phyloP scores from a whole-genome alignment of 129 eudicot species.

The Pseudognaphalium luteoalbum region DNA sequence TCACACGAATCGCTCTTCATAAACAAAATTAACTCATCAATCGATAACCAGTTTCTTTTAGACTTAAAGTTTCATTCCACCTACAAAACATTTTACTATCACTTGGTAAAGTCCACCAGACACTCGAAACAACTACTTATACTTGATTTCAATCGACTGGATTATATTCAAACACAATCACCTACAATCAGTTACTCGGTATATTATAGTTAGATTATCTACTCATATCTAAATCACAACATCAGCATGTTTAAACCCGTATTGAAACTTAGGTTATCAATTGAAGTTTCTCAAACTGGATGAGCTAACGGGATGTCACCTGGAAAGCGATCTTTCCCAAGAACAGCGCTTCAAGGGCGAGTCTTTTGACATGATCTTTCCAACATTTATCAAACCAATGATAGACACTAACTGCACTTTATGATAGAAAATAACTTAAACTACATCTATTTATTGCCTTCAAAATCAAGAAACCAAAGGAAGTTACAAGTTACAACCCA shows the following conservation, averaged over 20 bases:
- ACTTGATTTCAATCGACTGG: neutral
- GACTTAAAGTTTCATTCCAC: neutral
- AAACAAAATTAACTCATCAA: neutral
- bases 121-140: neutral
- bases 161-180: neutral
- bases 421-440: neutral
- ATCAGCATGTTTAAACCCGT: neutral
- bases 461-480: slow-evolving; percentile 22
- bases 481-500: neutral
- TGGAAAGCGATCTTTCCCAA: neutral
- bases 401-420: neutral
- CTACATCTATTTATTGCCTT: slow-evolving; percentile 29
- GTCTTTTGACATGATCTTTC: neutral
- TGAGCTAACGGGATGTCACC: neutral
- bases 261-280: neutral
- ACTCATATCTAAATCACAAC: too few species aligned
- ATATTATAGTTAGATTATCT: too few species aligned
- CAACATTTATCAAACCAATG: neutral
- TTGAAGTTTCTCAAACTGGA: neutral
- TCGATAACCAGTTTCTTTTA: neutral
- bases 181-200: neutral
- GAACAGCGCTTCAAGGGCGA: neutral
- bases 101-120: neutral
- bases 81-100: neutral
- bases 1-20: neutral